Evolutionary conservation across 2,329 filamentous ascomycete species (phyloP).

Genomic region (Lecanicillium sp.): DNA sequence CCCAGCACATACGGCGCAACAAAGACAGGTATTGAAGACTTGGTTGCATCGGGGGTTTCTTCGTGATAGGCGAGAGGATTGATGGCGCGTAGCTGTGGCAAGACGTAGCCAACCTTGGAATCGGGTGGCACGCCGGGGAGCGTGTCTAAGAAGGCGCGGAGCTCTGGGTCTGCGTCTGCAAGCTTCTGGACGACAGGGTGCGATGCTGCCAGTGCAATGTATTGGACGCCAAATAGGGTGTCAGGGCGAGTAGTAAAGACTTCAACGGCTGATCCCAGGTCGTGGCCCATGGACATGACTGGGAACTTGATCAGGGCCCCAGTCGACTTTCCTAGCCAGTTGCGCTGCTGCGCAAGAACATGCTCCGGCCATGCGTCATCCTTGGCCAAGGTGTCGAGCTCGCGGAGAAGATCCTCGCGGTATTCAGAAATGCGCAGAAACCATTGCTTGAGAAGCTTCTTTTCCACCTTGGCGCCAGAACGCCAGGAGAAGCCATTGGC

Average conservation of each 20-base stretch:
- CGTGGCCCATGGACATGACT: slow-evolving; percentile 40
- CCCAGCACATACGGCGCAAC: slow-evolving; percentile 80
- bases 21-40: slow-evolving; percentile 63
- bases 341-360: slow-evolving; percentile 75
- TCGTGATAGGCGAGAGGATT: slow-evolving; percentile 59
- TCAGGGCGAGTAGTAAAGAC: slow-evolving; percentile 83
- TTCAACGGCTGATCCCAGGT: slow-evolving; percentile 47
- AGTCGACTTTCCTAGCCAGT: slow-evolving; percentile 78
- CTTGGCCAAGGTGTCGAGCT: slow-evolving; percentile 59
- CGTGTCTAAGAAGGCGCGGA: slow-evolving; percentile 63
- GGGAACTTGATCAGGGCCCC: slow-evolving; percentile 69
- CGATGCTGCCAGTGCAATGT: slow-evolving; percentile 68
- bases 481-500: slow-evolving; percentile 80
- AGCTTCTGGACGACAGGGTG: slow-evolving; percentile 63
- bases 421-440: slow-evolving; percentile 81
- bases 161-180: slow-evolving; percentile 51
- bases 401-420: slow-evolving; percentile 64
- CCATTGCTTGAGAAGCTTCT: slow-evolving; percentile 77
- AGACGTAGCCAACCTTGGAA: slow-evolving; percentile 61
- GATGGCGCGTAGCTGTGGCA: slow-evolving; percentile 55
- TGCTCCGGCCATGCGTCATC: slow-evolving; percentile 72
- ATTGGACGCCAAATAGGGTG: slow-evolving; percentile 82
- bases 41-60: slow-evolving; percentile 42
- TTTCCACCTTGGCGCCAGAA: slow-evolving; percentile 78
- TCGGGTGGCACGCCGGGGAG: slow-evolving; percentile 50